phyloP scores from a whole-genome alignment of 2,329 filamentous ascomycete genomes.

The Nectriaceae sp. region DNA sequence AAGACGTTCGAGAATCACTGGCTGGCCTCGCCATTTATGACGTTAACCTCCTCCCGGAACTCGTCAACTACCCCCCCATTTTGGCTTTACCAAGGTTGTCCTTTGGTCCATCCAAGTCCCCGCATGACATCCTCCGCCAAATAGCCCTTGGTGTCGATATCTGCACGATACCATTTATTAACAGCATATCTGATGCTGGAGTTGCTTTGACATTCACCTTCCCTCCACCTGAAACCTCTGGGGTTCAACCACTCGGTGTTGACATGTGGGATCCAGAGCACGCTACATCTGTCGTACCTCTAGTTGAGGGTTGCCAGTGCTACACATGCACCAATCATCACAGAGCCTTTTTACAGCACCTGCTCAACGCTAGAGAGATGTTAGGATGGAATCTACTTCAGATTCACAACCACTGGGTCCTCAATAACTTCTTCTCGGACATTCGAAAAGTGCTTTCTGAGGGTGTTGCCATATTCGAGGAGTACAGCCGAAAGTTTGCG shows the following conservation, averaged over 20 bases:
- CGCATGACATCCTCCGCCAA: slow-evolving; percentile 77
- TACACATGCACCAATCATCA: slow-evolving; percentile 85
- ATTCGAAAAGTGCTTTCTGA: slow-evolving; percentile 65
- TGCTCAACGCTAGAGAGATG: slow-evolving; percentile 93
- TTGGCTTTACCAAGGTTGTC: slow-evolving; percentile 70
- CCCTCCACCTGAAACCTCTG: slow-evolving; percentile 42
- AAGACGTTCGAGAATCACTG: slow-evolving; percentile 60
- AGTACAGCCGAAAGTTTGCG: slow-evolving; percentile 44
- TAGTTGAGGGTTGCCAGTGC: slow-evolving; percentile 69
- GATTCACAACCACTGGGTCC: slow-evolving; percentile 80
- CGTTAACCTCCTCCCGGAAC: slow-evolving; percentile 64
- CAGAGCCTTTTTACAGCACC: slow-evolving; percentile 82
- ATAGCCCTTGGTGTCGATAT: slow-evolving; percentile 78
- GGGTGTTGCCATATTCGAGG: slow-evolving; percentile 61
- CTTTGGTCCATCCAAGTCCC: slow-evolving; percentile 68
- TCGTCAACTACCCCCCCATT: slow-evolving; percentile 58
- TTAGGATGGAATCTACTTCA: slow-evolving; percentile 92
- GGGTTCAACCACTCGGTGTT: slow-evolving; percentile 60
- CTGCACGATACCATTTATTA: slow-evolving; percentile 75
- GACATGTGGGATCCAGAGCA: slow-evolving; percentile 75
- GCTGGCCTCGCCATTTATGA: slow-evolving; percentile 80
- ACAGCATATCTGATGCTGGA: slow-evolving; percentile 75
- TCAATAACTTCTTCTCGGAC: slow-evolving; percentile 72
- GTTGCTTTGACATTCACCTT: slow-evolving; percentile 83
- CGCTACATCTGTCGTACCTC: slow-evolving; percentile 61